Evolutionary conservation across 345 rosid species (phyloP), one percentile per base, ranked within the genome.

Genomic region (Eucalyptus camaldulensis): DNA sequence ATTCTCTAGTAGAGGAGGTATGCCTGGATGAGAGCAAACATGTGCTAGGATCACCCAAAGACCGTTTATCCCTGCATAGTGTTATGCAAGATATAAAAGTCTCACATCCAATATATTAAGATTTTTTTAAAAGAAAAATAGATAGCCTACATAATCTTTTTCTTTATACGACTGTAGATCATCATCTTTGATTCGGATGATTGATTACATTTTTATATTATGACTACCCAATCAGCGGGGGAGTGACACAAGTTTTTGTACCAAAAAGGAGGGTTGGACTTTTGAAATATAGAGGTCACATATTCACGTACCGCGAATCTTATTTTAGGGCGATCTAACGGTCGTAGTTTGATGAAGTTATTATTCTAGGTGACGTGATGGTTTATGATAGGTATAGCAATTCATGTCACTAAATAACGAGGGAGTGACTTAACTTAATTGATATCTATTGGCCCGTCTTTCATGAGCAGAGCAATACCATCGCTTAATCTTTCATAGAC

Each of bases 81-180:
- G 14, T 37, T 37, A 19, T 8, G 6, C 9, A 19, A 69, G 22
- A 31, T 69, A 31, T 69, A 69, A 69, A 31, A 69, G 43, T 31
- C 80, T 69, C 7, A 1, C 3, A 4, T 16, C 10, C 3, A 1
- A 31, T 69, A 31, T 31, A 31, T 8, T 8, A 9, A 31, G 43
- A 5, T 2, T 2, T 67, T 65, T 7, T 2, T 2, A 0, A 2
- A 54, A n/a, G 0, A 6, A 54, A 33, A 5, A 5, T 69, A 17
- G 13, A 37, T 37, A 37, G 81, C 44, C 44, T 72, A 10, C 43
- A 17, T 33, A 33, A 69, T 69, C 24, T 53, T 69, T 69, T 69
- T 69, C 44, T 69, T 17, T 33, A 33, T 69, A 5, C 7, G 6
- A 69, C 80, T 33, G 8, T 69, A 69, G 9, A 15, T 33, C 16